Conservation (phyloP, 2,329 filamentous ascomycete genomes). For the Simplicillium sp. region DNA sequence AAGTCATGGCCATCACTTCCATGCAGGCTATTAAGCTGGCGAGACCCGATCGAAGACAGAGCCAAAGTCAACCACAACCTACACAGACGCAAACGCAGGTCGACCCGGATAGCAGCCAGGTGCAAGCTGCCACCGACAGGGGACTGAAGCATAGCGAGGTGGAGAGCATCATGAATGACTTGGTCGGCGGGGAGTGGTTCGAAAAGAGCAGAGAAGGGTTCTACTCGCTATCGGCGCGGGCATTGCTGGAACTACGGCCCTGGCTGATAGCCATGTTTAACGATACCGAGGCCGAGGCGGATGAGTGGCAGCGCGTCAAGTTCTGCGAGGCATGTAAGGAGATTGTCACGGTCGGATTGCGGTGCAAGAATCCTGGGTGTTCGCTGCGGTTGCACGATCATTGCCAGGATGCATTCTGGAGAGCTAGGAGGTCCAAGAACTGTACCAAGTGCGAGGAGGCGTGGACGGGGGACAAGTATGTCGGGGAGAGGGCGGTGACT, state of each 20-base stretch:
- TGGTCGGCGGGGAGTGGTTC: slow-evolving; percentile 79
- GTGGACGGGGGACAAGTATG: slow-evolving; percentile 40
- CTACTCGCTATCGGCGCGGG: slow-evolving; percentile 67
- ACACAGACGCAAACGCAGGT: slow-evolving; percentile 9
- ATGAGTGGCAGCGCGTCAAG: slow-evolving; percentile 69
- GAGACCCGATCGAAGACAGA: slow-evolving; percentile 33
- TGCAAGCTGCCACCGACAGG: slow-evolving; percentile 30
- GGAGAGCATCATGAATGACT: slow-evolving; percentile 56
- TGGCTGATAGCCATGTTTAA: slow-evolving; percentile 92
- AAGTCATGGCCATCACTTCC: slow-evolving; percentile 72
- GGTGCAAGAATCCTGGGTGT: slow-evolving; percentile 63
- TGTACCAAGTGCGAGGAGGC: slow-evolving; percentile 53
- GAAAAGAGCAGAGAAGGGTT: slow-evolving; percentile 62
- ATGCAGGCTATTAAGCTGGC: slow-evolving; percentile 70
- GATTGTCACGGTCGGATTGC: slow-evolving; percentile 75
- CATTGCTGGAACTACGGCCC: slow-evolving; percentile 71
- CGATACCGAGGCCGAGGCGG: slow-evolving; percentile 50
- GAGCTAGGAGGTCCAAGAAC: slow-evolving; percentile 47
- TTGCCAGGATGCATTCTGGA: slow-evolving; percentile 66
- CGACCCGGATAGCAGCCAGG: slow-evolving; percentile 17
- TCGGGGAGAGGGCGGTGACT: slow-evolving; percentile 49
- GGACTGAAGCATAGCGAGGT: slow-evolving; percentile 70
- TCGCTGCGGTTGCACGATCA: slow-evolving; percentile 64
- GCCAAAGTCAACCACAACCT: slow-evolving; percentile 17
- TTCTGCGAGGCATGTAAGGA: slow-evolving; percentile 83